phyloP scores from a whole-genome alignment of 208 protist genomes.

The Angomonas deanei region DNA sequence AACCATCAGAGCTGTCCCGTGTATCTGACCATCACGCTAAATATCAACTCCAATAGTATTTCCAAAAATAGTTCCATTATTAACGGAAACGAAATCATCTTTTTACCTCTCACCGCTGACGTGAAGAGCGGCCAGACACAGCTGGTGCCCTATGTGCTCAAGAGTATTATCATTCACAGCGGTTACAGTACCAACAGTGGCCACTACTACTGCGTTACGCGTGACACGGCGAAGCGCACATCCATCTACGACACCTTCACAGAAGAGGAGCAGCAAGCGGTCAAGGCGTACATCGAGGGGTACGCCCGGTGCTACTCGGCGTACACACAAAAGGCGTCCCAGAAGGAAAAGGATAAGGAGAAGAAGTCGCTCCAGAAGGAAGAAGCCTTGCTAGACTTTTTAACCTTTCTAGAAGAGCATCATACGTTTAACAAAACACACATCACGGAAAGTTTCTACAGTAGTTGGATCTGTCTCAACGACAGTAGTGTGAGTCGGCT shows the following conservation, averaged over 20 bases:
- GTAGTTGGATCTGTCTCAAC: too few species aligned
- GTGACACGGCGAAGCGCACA: too few species aligned
- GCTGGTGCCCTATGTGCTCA: slow-evolving; percentile 43
- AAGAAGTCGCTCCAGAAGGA: not conserved
- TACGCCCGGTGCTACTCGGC: not conserved
- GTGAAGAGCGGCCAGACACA: not conserved
- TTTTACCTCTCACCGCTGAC: slow-evolving; percentile 12
- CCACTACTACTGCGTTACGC: slow-evolving; percentile 56
- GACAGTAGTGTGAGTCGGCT: too few species aligned
- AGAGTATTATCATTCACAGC: slow-evolving; percentile 59
- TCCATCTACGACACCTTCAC: not conserved
- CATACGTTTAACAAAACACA: too few species aligned
- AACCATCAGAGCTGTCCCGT: slow-evolving; percentile 8
- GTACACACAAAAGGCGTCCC: not conserved
- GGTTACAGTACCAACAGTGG: slow-evolving; percentile 51
- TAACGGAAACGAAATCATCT: slow-evolving; percentile 51
- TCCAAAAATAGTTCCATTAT: too few species aligned
- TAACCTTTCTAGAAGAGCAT: too few species aligned
- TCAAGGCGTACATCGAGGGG: not conserved
- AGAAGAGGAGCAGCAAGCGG: not conserved
- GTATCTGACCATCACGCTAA: slow-evolving; percentile 41
- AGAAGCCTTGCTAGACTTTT: too few species aligned
- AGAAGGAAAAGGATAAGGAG: not conserved
- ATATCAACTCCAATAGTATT: too few species aligned
- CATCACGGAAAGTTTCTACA: too few species aligned